Evolutionary conservation across 2,329 filamentous ascomycete genomes (phyloP), one percentile per base, ranked within the genome.

Genomic region (Eutypa lata): DNA sequence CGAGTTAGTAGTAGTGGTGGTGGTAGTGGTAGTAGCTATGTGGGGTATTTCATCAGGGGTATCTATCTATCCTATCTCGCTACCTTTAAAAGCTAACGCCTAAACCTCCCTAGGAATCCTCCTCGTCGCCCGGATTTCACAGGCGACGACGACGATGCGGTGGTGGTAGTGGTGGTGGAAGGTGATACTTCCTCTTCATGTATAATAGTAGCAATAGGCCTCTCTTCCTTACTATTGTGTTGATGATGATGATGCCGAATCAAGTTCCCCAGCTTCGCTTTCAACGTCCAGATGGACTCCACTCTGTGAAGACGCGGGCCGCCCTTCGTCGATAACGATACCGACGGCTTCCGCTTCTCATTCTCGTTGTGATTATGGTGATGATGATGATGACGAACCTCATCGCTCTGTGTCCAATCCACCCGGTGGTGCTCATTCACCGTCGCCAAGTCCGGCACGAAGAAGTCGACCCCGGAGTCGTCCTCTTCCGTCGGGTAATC

Each of bases 361-460:
- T 50, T 51, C 33, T 43, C 48, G 18, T 48, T 21, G 40, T 49
- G 54, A 42, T 54, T 50, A 44, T 46, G 44, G 38, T 59, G 49
- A 53, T 57, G 59, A 56, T 59, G 13, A 6, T 38, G 35, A 6
- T 14, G 55, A 53, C 56, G 47, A 16, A 60, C 48, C 65, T 83
- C 78, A 56, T 84, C 81, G 59, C 74, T 78, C 63, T 85, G 81
- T 28, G 79, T 78, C 82, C 82, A 86, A 64, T 85, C 81, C 51
- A 78, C 76, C 31, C 75, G 56, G 14, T 31, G 71, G 58, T 74
- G 71, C 51, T 74, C 68, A 28, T 71, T 56, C 14, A 61, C 61
- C 44, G 55, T 55, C 4, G 53, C 55, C 22, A 57, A 53, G 19
- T 61, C 53, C 11, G 65, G 54, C 7, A 67, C 63, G 14, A 62